phyloP scores from a whole-genome alignment of 2,329 filamentous ascomycete species.

The Penicillium sp. region DNA sequence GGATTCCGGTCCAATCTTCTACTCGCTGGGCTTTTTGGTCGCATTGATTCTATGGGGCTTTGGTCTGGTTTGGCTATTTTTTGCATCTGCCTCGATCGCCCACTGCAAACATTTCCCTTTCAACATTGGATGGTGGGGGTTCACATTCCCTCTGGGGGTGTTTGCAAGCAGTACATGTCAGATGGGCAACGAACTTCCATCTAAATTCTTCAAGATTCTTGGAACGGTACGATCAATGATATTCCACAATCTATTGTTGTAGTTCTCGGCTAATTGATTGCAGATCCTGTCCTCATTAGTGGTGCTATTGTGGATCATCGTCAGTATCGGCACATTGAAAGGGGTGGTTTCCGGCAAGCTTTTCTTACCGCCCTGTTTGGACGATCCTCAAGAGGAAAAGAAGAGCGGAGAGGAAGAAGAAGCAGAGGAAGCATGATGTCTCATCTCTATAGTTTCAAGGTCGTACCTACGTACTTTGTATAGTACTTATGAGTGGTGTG shows the following conservation, averaged over 20 bases:
- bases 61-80: constrained; percentile 43
- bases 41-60: constrained; percentile 43
- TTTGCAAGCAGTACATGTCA: constrained; percentile 50
- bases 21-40: constrained; percentile 35
- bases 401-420: constrained; percentile 4
- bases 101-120: constrained; percentile 51
- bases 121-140: constrained; percentile 64
- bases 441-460: background rate
- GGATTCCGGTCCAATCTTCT: background rate
- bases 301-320: constrained; percentile 56
- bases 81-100: constrained; percentile 35
- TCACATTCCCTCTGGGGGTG: constrained; percentile 60
- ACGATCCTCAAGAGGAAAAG: constrained; percentile 32
- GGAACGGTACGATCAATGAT: constrained; percentile 45
- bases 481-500: constrained; percentile 1
- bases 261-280: background rate
- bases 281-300: constrained; percentile 53
- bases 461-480: constrained; percentile 4
- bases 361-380: constrained; percentile 57
- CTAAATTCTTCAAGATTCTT: constrained; percentile 56
- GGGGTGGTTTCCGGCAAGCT: constrained; percentile 51
- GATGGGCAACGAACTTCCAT: constrained; percentile 53
- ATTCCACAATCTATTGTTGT: background rate
- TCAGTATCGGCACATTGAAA: constrained; percentile 51
- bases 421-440: constrained; percentile 19